phyloP scores from a whole-genome alignment of 495 filamentous ascomycete species.

The Penicillium maclennaniae region DNA sequence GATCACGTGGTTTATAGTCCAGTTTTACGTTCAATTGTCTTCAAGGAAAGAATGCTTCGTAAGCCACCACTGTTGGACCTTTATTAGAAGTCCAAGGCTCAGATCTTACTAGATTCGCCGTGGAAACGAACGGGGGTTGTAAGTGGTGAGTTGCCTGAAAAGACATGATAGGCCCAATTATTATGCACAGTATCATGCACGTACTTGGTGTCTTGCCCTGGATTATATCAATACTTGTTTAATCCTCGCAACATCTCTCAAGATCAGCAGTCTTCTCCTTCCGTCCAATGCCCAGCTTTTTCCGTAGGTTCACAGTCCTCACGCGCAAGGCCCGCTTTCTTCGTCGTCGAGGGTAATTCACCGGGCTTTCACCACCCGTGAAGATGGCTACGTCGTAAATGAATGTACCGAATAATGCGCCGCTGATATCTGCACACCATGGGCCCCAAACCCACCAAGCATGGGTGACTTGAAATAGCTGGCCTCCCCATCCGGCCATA shows the following conservation, averaged over 20 bases:
- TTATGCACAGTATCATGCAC: too few species aligned
- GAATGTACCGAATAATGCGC: constrained; percentile 45
- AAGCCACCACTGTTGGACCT: too few species aligned
- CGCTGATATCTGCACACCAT: constrained; percentile 47
- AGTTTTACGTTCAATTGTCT: too few species aligned
- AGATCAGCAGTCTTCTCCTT: background rate
- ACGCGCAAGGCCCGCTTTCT: constrained; percentile 6
- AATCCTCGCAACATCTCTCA: background rate
- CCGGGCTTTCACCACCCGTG: constrained; percentile 9
- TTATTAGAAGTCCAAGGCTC: too few species aligned
- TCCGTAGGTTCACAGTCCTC: constrained; percentile 2
- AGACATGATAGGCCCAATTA: too few species aligned
- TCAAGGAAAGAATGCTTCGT: too few species aligned
- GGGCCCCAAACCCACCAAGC: constrained; percentile 56
- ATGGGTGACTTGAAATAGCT: constrained; percentile 24
- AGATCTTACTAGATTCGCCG: too few species aligned
- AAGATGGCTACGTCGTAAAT: constrained; percentile 46
- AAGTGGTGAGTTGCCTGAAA: too few species aligned
- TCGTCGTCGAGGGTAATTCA: constrained; percentile 7
- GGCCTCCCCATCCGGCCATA: constrained; percentile 47
- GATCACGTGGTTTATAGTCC: too few species aligned
- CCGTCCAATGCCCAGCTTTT: constrained; percentile 2
- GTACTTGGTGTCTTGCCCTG: too few species aligned
- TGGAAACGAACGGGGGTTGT: too few species aligned
- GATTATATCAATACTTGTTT: too few species aligned